phyloP scores from a whole-genome alignment of 805 yeast species.

The Scheffersomyces stipitis region DNA sequence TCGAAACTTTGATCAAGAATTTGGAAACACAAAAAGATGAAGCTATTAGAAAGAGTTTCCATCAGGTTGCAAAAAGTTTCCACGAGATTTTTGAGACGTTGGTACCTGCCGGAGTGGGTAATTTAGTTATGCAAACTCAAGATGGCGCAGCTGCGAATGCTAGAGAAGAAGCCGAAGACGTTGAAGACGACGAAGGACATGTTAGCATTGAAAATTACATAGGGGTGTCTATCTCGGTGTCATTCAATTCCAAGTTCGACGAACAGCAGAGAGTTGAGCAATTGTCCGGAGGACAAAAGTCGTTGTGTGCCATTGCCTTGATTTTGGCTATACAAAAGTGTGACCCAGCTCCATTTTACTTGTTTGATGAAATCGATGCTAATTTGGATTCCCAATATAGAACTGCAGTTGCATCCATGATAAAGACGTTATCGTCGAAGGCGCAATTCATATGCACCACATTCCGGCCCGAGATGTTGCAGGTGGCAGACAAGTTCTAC shows the following conservation, averaged over 20 bases:
- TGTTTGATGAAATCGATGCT: constrained; percentile 96
- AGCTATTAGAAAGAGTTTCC: constrained; percentile 78
- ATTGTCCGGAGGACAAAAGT: constrained; percentile 94
- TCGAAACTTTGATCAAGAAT: constrained; percentile 66
- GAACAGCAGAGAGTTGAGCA: constrained; percentile 89
- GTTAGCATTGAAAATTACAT: constrained; percentile 53
- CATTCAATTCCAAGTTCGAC: constrained; percentile 81
- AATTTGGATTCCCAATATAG: constrained; percentile 91
- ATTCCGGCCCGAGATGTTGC: constrained; percentile 88
- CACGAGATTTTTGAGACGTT: constrained; percentile 71
- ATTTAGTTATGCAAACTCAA: constrained; percentile 60
- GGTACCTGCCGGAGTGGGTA: constrained; percentile 83
- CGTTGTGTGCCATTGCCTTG: constrained; percentile 92
- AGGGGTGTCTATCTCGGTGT: constrained; percentile 85
- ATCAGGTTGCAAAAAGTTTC: constrained; percentile 73
- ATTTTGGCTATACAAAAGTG: constrained; percentile 91
- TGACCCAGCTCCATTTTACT: constrained; percentile 95
- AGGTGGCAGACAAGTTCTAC: constrained; percentile 80
- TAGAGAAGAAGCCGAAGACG: constrained; percentile 13
- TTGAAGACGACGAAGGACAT: constrained; percentile 9
- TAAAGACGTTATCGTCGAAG: constrained; percentile 57
- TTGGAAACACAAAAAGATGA: constrained; percentile 77
- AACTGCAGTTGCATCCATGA: constrained; percentile 77
- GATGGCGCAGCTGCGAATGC: constrained; percentile 11
- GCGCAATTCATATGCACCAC: constrained; percentile 97